These are phyloP conservation scores for Pyrenophora seminiperda DNA, from an alignment of 2,329 filamentous ascomycete genomes.

Conservation along the genomic window DNA sequence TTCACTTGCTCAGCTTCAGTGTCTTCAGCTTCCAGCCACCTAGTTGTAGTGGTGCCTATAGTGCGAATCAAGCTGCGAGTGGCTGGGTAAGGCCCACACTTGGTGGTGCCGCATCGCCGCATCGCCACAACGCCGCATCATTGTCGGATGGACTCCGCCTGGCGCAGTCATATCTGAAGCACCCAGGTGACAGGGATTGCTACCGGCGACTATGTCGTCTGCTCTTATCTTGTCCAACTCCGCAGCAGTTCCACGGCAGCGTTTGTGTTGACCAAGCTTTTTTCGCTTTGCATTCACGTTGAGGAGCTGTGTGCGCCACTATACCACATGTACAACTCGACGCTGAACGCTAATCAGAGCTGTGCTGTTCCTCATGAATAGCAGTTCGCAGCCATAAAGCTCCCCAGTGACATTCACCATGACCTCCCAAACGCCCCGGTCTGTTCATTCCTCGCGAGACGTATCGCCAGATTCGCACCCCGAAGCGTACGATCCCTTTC, in stretches of 20 bases:
- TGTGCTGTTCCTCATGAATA: neutral
- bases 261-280: neutral
- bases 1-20: neutral
- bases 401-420: conserved; percentile 20
- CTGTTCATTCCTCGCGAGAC: conserved; percentile 29
- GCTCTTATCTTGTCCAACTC: neutral
- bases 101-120: too few relatives aligned
- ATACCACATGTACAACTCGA: conserved; percentile 4
- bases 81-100: neutral
- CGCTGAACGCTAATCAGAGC: conserved; percentile 5
- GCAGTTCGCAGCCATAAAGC: neutral
- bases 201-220: neutral
- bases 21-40: neutral
- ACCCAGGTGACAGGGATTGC: neutral
- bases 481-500: conserved; percentile 36
- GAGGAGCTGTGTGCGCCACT: conserved; percentile 3
- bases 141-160: neutral
- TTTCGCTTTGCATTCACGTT: neutral
- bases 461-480: conserved; percentile 31
- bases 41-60: conserved; percentile 6
- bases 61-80: conserved; percentile 1
- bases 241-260: too few relatives aligned
- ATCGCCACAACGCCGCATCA: neutral
- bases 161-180: neutral
- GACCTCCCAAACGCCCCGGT: conserved; percentile 27